Base-by-base conservation (phyloP, 768 basidiomycete species). In the Russula ochroleuca region DNA sequence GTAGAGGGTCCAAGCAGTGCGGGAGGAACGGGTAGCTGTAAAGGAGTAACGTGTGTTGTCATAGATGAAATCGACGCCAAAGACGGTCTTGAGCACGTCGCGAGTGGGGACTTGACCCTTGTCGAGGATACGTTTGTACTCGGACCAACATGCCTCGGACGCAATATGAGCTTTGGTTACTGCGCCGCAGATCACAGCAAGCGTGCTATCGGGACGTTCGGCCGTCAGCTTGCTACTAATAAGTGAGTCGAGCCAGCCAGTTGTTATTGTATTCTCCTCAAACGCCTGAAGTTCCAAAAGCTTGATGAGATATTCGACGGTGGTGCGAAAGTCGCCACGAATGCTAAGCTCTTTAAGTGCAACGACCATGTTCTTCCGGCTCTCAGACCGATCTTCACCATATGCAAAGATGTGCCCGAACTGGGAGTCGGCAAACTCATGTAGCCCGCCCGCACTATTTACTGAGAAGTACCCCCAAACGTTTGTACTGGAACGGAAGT, bases 381-480 rank as follows among this genome's bases (percentile, higher is more conserved):
- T 91, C 76, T 98, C 95, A 64, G 84, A 79, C 68, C 97, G 92
- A 73, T 98, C 96, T 75, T 95, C 90, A 57, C 97, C 97, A 70
- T 98, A 98, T 19, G 96, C 97, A 69, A 99, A 99, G 73, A 98
- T 98, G 73, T 99, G 97, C 59, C 97, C 97, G 71, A 99, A 98
- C 70, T 99, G 97, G 10, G 96, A 98, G 76, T 99, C 97, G 47
- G 97, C 97, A 70, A 94, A 98, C 75, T 99, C 95, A 76, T 99
- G 97, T 59, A 99, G 84, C 74, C 96, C 97, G 73, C 97, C 97
- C 11, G 95, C 89, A 15, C 89, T 88, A 49, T 85, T 86, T 70
- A 99, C 97, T 17, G 97, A 98, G 82, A 99, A 99, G 79, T 99
- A 99, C 65, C 97, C 97, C 97, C 97, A 99, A 50, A 99, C 97